Conservation (phyloP, 768 basidiomycete species). For the Mycena sanguinolenta region DNA sequence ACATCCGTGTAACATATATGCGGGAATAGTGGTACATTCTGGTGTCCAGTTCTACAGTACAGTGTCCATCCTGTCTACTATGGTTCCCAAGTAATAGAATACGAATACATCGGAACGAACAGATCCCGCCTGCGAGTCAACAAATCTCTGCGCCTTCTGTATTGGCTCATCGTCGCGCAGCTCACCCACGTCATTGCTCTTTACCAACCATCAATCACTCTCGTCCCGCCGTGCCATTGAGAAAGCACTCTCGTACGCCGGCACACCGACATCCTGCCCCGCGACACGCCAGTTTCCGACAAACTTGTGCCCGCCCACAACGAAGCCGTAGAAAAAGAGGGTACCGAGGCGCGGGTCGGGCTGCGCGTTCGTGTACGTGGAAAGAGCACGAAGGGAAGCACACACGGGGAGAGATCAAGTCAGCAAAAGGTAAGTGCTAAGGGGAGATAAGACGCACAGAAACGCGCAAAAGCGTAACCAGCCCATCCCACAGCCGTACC, state of each 20-base stretch:
- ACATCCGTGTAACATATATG: no score
- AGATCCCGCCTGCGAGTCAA: no score
- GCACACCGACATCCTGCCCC: conserved; percentile 56
- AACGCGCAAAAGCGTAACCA: conserved; percentile 65
- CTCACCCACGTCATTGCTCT: no score
- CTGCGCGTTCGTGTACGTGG: conserved; percentile 15
- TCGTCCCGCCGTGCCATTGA: conserved; percentile 66
- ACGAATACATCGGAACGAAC: no score
- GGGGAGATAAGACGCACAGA: conserved; percentile 43
- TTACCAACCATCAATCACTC: conserved; percentile 40
- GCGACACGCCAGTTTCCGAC: conserved; percentile 81
- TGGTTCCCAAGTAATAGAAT: no score
- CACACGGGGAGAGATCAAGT: not conserved
- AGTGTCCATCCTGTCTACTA: no score
- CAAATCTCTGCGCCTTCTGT: no score
- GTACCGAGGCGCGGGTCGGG: conserved; percentile 42
- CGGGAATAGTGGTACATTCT: no score
- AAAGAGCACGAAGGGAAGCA: not conserved
- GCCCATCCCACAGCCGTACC: conserved; percentile 70
- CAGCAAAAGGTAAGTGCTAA: not conserved
- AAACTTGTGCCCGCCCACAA: conserved; percentile 73
- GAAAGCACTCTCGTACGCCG: conserved; percentile 76
- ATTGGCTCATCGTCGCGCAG: no score
- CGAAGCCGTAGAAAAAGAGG: conserved; percentile 77
- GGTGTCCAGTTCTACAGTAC: no score